Evolutionary conservation across 345 rosid species (phyloP), one percentile per base, ranked within the genome.

Genomic region (Populus ilicifolia): DNA sequence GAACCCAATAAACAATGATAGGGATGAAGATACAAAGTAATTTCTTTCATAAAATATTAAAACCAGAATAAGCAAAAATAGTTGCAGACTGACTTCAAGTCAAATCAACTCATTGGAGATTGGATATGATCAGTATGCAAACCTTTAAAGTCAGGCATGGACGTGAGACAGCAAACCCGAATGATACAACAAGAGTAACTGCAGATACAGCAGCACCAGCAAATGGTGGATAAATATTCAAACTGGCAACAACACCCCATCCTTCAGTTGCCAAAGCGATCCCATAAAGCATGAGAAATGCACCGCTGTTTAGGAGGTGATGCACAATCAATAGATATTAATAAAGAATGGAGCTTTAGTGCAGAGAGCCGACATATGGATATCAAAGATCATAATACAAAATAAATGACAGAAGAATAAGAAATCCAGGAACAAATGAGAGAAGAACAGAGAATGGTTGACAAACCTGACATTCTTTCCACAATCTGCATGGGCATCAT

Each of bases 181-280:
- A 96, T 70, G 99, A 94, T 72, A 96, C 94, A 80, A 96, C 99
- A 76, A 96, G 97, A 73, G 97, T 91, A 79, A 94, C 84, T 63
- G 99, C 98, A 29, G 99, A 96, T 48, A 96, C 98, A 78, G 99
- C 97, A 83, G 99, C 98, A 81, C 99, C 99, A 81, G 98, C 98
- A 86, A 92, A 96, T 27, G 99, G 99, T 64, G 99, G 99, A 86
- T 92, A 91, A 76, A 96, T 92, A 77, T 82, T 90, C 87, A 96
- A 90, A 88, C 99, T 96, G 75, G 99, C 99, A 80, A 96, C 97
- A 65, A 96, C 99, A 74, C 99, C 99, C 99, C 99, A 96, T 76
- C 97, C 99, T 82, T 96, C 99, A 74, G 89, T 94, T 80, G 99
- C 98, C 86, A 96, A 86, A 39, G 99, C 99, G 83, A 96, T 86